Base-by-base conservation (phyloP, 208 protist genomes). In the Leishmania lainsoni region DNA sequence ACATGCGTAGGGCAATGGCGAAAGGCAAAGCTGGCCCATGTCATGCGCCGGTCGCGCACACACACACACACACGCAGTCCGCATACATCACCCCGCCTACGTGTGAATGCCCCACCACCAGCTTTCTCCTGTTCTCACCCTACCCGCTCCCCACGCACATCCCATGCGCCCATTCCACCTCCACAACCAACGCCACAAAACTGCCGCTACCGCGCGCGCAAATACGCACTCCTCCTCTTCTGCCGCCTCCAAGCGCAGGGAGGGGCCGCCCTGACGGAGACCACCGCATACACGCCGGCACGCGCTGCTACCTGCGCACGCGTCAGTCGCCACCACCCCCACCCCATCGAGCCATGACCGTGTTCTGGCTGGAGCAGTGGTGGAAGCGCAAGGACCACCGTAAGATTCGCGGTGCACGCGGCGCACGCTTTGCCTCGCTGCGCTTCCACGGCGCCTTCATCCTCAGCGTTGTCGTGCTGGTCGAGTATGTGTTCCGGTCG, bases 311-410 rank as follows among this genome's bases (percentile, higher is more conserved):
- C 65, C 65, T 20, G 65, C 45, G 35, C 65, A 35, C 65, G 48
- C 65, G 35, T 65, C 35, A 17, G n/a, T 69, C 65, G 65, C 35
- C 65, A 26, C 65, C 35, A 14, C 12, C 12, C 20, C 59, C 59
- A 10, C 35, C 3, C 65, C 63, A 45, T 35, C 32, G n/a, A 32
- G 35, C 16, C 63, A 88, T 88, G 85, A 93, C 87, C 75, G 61
- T 89, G 20, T 83, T 90, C 45, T 59, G 84, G 32, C 65, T 85
- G 9, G 85, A 89, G 29, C 80, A 85, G 59, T 92, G 88, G 89
- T 94, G 91, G 91, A 90, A 89, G 79, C 83, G 84, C n/a, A 87
- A 86, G 68, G 89, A 90, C 39, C 91, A 94, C 77, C 91, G 91
- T 35, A 82, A 87, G 20, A 92, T 94, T 51, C 81, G 84, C 29